These are phyloP conservation scores for Giardia duodenalis DNA, from an alignment of 208 protist genomes.

Conservation along the genomic window DNA sequence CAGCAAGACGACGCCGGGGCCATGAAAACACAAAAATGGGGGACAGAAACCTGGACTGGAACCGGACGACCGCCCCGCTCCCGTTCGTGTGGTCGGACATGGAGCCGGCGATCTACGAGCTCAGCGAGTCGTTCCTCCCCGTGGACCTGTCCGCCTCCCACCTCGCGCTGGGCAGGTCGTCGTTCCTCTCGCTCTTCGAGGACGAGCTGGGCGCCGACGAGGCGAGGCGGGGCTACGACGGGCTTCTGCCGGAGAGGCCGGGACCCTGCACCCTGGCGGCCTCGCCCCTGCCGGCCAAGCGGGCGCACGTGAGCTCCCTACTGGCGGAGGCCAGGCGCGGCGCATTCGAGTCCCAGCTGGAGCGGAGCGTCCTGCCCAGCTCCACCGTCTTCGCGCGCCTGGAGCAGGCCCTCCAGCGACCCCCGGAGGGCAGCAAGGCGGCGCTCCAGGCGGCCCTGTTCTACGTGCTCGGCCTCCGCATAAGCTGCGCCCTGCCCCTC, in stretches of 20 bases:
- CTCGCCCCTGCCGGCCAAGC: neutral
- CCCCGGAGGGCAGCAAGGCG: neutral
- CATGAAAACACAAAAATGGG: no score
- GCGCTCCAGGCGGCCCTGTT: neutral
- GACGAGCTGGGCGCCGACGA: neutral
- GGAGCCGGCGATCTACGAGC: neutral
- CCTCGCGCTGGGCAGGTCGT: neutral
- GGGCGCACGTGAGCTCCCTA: neutral
- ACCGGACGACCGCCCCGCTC: neutral
- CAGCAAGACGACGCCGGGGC: no score
- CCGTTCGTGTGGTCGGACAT: neutral
- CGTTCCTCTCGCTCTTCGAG: neutral
- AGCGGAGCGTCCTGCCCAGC: neutral
- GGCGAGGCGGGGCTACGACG: neutral
- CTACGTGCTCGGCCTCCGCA: neutral
- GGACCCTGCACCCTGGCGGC: neutral
- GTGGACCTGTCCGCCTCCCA: neutral
- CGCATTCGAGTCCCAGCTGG: neutral
- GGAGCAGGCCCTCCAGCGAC: neutral
- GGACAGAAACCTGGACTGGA: constrained; percentile 11
- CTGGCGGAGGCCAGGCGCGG: neutral
- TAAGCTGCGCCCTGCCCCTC: neutral
- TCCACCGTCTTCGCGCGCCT: neutral
- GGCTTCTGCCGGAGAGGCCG: neutral
- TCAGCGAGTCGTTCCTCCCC: neutral